Percentiles rank a stretch among this genome's conserved stretches.
These are phyloP conservation scores for Ciborinia camelliae DNA, from an alignment of 2,329 filamentous ascomycete genomes.

Conservation along the genomic window DNA sequence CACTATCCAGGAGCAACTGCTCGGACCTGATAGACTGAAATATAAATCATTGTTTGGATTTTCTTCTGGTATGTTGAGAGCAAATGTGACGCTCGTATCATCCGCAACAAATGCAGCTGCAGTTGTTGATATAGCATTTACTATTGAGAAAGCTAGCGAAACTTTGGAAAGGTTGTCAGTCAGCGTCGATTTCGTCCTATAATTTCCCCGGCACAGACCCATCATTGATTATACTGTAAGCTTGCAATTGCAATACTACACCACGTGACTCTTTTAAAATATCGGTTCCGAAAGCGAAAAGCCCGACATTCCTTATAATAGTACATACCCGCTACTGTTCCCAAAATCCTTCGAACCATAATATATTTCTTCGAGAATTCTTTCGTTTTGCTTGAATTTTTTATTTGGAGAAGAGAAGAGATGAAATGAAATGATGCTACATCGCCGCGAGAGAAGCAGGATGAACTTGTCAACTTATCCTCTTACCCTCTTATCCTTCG, in stretches of 20 bases:
- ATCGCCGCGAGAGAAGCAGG: neutral
- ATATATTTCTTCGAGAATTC: neutral
- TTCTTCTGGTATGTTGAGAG: conserved; percentile 48
- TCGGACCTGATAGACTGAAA: conserved; percentile 51
- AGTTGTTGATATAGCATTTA: neutral
- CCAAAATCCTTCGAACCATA: conserved; percentile 15
- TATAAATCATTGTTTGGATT: conserved; percentile 47
- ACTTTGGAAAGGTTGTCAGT: conserved; percentile 10
- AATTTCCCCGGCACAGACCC: no score
- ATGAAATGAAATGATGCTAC: neutral
- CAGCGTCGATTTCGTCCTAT: neutral
- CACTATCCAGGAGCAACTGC: conserved; percentile 47
- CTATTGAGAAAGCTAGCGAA: conserved; percentile 9
- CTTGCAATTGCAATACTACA: no score
- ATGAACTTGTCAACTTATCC: neutral
- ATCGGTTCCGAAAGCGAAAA: no score
- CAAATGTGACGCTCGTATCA: conserved; percentile 47
- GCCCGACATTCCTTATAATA: neutral
- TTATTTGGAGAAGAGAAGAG: neutral
- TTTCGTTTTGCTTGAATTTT: neutral
- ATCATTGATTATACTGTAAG: no score
- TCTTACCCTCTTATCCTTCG: neutral
- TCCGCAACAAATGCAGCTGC: conserved; percentile 42
- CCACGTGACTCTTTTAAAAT: no score
- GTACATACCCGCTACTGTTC: conserved; percentile 6